phyloP scores from a whole-genome alignment of 2,329 filamentous ascomycete genomes.

The Apiospora koreana region DNA sequence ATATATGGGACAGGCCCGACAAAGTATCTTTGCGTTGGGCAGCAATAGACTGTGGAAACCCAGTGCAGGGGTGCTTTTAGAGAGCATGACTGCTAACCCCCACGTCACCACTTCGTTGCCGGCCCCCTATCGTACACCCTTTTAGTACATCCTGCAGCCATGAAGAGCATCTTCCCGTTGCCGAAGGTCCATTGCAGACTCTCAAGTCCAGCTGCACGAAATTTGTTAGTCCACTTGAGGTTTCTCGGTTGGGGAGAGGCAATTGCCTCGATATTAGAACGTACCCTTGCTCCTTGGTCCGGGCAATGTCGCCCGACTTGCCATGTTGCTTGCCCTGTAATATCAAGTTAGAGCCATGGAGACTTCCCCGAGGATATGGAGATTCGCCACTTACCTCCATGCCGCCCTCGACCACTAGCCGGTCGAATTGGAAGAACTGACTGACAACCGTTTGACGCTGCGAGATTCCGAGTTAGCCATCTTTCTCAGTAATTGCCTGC shows the following conservation, averaged over 20 bases:
- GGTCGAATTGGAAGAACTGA: constrained; percentile 91
- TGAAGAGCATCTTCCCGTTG: background rate
- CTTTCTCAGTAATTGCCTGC: background rate
- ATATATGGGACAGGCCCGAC: background rate
- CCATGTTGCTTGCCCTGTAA: constrained; percentile 67
- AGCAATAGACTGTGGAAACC: background rate
- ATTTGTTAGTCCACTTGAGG: background rate
- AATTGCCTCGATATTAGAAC: constrained; percentile 27
- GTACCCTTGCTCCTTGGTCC: constrained; percentile 81
- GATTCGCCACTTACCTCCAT: constrained; percentile 63
- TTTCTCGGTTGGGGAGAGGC: background rate
- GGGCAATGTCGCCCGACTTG: constrained; percentile 64
- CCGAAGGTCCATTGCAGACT: background rate
- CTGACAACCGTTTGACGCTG: constrained; percentile 95
- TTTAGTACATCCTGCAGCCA: background rate
- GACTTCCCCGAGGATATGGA: constrained; percentile 18
- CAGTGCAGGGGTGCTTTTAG: background rate
- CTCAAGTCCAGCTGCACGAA: background rate
- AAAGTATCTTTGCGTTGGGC: background rate
- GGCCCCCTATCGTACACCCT: background rate
- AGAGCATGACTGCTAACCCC: background rate
- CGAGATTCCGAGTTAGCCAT: background rate
- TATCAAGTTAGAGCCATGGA: background rate
- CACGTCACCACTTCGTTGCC: background rate
- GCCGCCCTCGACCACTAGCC: constrained; percentile 87